A percentile compares a stretch with the other conserved stretches of the same genome.
These are phyloP conservation scores for Exidia glandulosa DNA, from an alignment of 768 basidiomycete species.

Conservation along the genomic window DNA sequence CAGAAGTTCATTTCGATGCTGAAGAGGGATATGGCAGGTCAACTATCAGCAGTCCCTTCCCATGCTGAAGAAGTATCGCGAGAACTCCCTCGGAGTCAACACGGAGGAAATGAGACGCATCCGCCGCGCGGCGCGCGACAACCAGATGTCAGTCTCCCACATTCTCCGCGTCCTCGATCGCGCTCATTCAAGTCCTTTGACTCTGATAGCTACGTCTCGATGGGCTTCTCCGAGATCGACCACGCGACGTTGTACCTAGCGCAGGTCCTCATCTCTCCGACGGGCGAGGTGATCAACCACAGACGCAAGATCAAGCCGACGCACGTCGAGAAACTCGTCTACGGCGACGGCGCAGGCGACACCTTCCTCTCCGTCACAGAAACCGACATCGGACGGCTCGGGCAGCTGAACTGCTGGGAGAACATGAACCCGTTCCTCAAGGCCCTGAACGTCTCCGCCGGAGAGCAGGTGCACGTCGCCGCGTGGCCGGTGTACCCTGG, in stretches of 20 bases:
- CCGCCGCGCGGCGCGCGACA: not conserved
- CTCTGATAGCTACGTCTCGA: not conserved
- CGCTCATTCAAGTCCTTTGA: not conserved
- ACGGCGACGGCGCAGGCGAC: slow-evolving; percentile 3
- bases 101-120: slow-evolving; percentile 1
- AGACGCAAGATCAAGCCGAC: slow-evolving; percentile 7
- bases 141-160: not conserved
- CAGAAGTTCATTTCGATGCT: not conserved
- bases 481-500: not conserved
- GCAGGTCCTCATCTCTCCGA: slow-evolving; percentile 1
- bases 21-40: not conserved
- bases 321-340: slow-evolving; percentile 6
- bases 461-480: not conserved
- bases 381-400: not conserved
- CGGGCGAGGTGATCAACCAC: slow-evolving; percentile 1
- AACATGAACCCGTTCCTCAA: not conserved
- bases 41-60: slow-evolving; percentile 1
- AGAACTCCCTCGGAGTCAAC: slow-evolving; percentile 2
- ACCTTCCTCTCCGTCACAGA: not conserved
- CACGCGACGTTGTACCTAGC: not conserved
- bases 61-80: slow-evolving; percentile 2
- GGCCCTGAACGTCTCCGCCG: not conserved
- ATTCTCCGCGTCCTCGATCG: not conserved
- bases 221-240: not conserved
- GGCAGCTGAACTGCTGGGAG: slow-evolving; percentile 3